These are phyloP conservation scores for Aphanocladium album DNA, from an alignment of 2,329 filamentous ascomycete species.

Conservation along the genomic window DNA sequence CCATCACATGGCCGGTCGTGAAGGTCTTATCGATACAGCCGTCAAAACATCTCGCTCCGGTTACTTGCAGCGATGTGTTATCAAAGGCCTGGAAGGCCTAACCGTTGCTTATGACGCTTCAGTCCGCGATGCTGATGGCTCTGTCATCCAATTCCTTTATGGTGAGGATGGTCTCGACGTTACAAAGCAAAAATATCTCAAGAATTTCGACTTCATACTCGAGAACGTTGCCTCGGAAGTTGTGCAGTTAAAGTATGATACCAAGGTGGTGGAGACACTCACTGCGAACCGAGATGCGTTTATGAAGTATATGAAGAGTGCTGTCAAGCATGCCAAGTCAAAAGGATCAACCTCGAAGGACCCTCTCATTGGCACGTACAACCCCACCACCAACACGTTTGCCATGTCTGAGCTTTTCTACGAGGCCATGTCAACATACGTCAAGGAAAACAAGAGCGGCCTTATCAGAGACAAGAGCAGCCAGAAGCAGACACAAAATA, in stretches of 20 bases:
- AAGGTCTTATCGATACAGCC: conserved; percentile 97
- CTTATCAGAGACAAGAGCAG: conserved; percentile 46
- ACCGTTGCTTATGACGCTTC: conserved; percentile 90
- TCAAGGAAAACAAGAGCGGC: conserved; percentile 67
- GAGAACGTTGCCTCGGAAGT: conserved; percentile 80
- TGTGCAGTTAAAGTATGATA: conserved; percentile 65
- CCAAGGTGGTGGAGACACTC: conserved; percentile 40
- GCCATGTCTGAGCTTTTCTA: conserved; percentile 88
- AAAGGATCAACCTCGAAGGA: conserved; percentile 58
- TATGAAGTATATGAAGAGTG: conserved; percentile 75
- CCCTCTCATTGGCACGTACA: conserved; percentile 66
- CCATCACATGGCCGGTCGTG: conserved; percentile 98
- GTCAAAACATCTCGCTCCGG: conserved; percentile 97
- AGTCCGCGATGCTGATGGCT: conserved; percentile 89
- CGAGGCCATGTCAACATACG: conserved; percentile 65
- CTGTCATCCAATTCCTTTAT: conserved; percentile 90
- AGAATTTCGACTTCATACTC: conserved; percentile 83
- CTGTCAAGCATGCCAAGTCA: conserved; percentile 64
- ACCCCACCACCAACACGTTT: conserved; percentile 73
- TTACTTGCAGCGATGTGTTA: conserved; percentile 92
- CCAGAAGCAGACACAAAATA: conserved; percentile 21
- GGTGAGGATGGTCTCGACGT: conserved; percentile 95
- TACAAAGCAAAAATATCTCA: conserved; percentile 87
- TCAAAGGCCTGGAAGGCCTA: conserved; percentile 97
- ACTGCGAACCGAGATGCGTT: conserved; percentile 53